Base-by-base conservation (phyloP, 83 land plant genomes). In the Diphasiastrum complanatum region DNA sequence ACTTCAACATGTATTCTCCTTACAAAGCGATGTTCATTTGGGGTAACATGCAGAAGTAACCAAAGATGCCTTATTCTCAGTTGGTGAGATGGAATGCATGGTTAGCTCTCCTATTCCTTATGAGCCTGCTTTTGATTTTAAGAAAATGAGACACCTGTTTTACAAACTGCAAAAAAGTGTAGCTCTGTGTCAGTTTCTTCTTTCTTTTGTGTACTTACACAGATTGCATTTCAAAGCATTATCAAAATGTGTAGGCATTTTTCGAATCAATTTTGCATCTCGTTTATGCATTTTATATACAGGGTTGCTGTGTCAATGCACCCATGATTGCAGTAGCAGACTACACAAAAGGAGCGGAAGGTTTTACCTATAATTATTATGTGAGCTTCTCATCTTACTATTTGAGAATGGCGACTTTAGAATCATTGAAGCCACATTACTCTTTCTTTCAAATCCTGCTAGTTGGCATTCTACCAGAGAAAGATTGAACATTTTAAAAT, bases 21-120 rank as follows among this genome's bases (percentile, higher is more conserved):
- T n/a, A n/a, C n/a, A n/a, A n/a, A n/a, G n/a, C n/a, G n/a, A n/a
- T n/a, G n/a, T n/a, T n/a, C n/a, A n/a, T n/a, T n/a, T n/a, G n/a
- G n/a, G n/a, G n/a, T n/a, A n/a, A n/a, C n/a, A n/a, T 73, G 62
- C 96, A 93, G 98, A 93, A 59, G 91, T 93, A 29, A 93, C 98
- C 33, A 81, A 83, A 56, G 98, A 93, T 77, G 98, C 96, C 16
- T 30, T 88, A 72, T 93, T 93, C 59, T 88, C 96, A 63, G 98
- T 93, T 64, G 98, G 98, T 10, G 98, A 93, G 77, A 93, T 93
- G 98, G 98, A 93, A 60, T 93, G 98, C 83, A 93, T 93, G 98
- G 98, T 93, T 66, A 73, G 81, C 16, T 47, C 50, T 4, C 25
- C 32, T 43, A 18, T 45, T 60, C 24, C 5, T 5, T 11, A 5